Conservation (phyloP, 352 stramenopile genomes). For the Pythium vanterpoolii region DNA sequence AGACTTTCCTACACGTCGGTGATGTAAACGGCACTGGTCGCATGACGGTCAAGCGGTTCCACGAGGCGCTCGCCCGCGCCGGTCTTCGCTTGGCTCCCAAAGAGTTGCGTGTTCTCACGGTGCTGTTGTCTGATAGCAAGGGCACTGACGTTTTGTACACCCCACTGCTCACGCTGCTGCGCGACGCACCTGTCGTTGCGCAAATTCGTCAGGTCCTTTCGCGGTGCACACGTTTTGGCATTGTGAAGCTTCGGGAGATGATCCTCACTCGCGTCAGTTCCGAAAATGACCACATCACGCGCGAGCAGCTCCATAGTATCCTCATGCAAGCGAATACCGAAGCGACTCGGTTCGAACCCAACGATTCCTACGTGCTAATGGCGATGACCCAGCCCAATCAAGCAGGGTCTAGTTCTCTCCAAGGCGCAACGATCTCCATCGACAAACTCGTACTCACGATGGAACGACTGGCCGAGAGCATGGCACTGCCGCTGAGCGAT, state of each 20-base stretch:
- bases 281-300: constrained; percentile 35
- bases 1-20: constrained; percentile 39
- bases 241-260: constrained; percentile 37
- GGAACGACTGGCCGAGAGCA: constrained; percentile 15
- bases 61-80: constrained; percentile 34
- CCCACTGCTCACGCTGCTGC: constrained; percentile 37
- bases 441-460: constrained; percentile 33
- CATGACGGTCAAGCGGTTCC: constrained; percentile 46
- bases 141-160: constrained; percentile 51
- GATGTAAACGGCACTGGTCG: constrained; percentile 42
- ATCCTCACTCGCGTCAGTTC: constrained; percentile 33
- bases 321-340: constrained; percentile 35
- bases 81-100: constrained; percentile 32
- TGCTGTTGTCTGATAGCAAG: constrained; percentile 43
- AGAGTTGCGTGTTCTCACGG: constrained; percentile 42
- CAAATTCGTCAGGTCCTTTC: constrained; percentile 25
- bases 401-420: neutral
- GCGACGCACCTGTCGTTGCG: constrained; percentile 24
- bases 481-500: neutral
- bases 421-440: constrained; percentile 29
- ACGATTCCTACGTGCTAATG: constrained; percentile 38
- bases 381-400: constrained; percentile 15
- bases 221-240: constrained; percentile 37
- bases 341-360: constrained; percentile 28
- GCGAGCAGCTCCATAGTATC: constrained; percentile 38